Base-by-base conservation (phyloP, 768 basidiomycete genomes). In the Hemileccinum rubropunctum region DNA sequence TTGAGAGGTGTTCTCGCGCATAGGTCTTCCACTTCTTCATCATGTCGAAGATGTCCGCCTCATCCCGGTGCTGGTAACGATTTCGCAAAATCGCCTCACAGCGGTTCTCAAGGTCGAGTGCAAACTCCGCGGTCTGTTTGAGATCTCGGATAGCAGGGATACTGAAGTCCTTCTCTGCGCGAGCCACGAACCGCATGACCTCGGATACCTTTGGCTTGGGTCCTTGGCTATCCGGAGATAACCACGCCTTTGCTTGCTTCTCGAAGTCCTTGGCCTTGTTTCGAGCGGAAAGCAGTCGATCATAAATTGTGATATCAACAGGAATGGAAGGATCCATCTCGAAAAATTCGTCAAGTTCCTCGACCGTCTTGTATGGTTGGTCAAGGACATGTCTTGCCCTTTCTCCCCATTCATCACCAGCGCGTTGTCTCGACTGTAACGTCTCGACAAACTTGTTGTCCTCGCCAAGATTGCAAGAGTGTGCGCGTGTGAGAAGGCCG, bases 401-500 rank as follows among this genome's bases (percentile, higher is more conserved):
- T 50, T 80, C 75, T 55, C 89, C 86, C 94, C 94, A 98, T 20
- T 78, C 79, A 43, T 80, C 74, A 2, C 93, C 95, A 27, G 80
- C 79, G 10, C 71, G 73, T 57, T 85, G 77, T 50, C 83, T 77
- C n/a, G 75, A 73, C 54, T 84, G 77, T 33, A 95, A 73, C 59
- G 81, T 69, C 57, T 76, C 71, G 61, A 93, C 75, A 54, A 80
- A 79, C 47, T 77, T 75, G 67, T 92, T 83, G 47, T 87, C 83
- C 11, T 73, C 56, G 3, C 82, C 67, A 33, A 98, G 72, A 42
- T 77, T 81, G 68, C 83, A 90, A 10, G 77, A 73, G 20, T 76
- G 78, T 18, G 89, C 91, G 26, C 91, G 85, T 1, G 76, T 73
- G 26, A 94, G 71, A 36, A 88, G 78, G 45, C 81, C 74, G 17